Evolutionary conservation across 106 monocot genomes (phyloP), one percentile per base, ranked within the genome.

Genomic region (Agapanthus africanus): DNA sequence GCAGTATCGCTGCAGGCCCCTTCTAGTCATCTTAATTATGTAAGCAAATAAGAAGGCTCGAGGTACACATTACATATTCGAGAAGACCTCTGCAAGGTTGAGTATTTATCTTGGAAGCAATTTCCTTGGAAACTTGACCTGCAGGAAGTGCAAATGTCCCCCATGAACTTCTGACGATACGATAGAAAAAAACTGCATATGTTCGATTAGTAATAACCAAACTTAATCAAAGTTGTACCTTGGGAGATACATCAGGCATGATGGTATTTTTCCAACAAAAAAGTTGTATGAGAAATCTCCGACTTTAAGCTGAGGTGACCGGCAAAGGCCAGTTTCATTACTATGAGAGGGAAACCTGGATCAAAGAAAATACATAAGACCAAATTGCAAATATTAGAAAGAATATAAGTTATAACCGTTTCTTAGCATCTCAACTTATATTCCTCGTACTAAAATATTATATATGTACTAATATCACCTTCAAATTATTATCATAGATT

Each of bases 241-340:
- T 71, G 84, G 88, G 57, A 88, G 81, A 74, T 88, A 73, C 54
- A 78, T 78, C 64, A 88, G 67, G 64, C 88, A 88, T 54, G 72
- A 32, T 28, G 88, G 88, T 27, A 88, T 71, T 67, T 84, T 81
- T 74, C 88, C 88, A 71, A 54, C 73, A 42, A 88, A 79, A 73
- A 88, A 88, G 71, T 88, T 88, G 72, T 88, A 88, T 19, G 88
- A 88, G 66, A 88, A 88, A 78, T 84, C 88, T 40, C 69, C 88
- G 33, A 78, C 65, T 76, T 66, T 69, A 66, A 88, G 57, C n/a
- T 40, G 59, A 66, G 75, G 60, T 34, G 70, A 78, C 16, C n/a
- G 72, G 76, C 88, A 88, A 30, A 71, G 67, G 13, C 81, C 81
- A 70, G 75, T 71, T 31, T 52, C 54, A 66, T 47, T 69, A 41